Evolutionary conservation across 108 stramenopile genomes (phyloP).

Genomic region (Skeletonema tropicum): DNA sequence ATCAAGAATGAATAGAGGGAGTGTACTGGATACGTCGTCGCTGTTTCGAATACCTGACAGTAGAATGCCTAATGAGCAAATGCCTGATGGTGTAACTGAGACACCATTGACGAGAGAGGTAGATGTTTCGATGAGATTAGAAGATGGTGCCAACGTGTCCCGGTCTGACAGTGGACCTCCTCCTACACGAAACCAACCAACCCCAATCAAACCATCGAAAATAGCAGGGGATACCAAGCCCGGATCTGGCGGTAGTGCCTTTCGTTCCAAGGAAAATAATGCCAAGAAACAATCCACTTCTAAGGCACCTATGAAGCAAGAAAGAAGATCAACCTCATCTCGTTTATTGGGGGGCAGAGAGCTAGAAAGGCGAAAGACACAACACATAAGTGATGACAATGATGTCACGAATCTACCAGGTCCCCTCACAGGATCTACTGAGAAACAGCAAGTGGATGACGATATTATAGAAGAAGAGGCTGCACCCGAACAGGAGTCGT

Average conservation of each 20-base stretch:
- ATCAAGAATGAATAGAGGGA: not conserved
- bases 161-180: no score
- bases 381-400: not conserved
- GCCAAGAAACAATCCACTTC: not conserved
- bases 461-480: not conserved
- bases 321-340: not conserved
- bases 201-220: no score
- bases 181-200: no score
- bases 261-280: no score
- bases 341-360: not conserved
- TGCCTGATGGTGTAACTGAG: not conserved
- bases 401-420: no score
- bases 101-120: no score
- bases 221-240: no score
- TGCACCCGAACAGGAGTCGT: not conserved
- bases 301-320: not conserved
- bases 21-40: slow-evolving; percentile 8
- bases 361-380: not conserved
- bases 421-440: no score
- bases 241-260: no score
- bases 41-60: slow-evolving; percentile 10
- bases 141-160: no score
- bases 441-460: not conserved
- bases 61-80: not conserved
- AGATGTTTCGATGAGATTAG: no score